A percentile compares a stretch with the other conserved stretches of the same genome.
Conservation (phyloP, 2,329 filamentous ascomycete species). For the Penicillium corylophilum region DNA sequence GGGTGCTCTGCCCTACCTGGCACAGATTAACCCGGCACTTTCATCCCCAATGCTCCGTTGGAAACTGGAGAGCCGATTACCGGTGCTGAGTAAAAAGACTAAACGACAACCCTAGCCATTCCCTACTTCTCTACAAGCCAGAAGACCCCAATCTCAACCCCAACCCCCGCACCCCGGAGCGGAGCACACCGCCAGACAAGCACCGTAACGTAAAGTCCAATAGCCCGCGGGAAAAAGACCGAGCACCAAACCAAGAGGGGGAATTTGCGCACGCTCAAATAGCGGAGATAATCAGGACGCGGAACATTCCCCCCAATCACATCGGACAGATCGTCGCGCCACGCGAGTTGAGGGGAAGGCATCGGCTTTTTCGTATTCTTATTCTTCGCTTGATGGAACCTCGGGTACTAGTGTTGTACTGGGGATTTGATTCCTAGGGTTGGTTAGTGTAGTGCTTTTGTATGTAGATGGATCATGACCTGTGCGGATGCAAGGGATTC, state of each 20-base stretch:
- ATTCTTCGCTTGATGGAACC: constrained; percentile 12
- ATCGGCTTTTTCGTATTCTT: constrained; percentile 11
- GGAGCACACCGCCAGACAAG: background rate
- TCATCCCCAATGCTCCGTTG: constrained; percentile 42
- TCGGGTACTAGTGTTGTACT: constrained; percentile 7
- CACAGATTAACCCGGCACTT: constrained; percentile 66
- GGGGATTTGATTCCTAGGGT: background rate
- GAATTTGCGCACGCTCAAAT: background rate
- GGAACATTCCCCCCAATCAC: constrained; percentile 9
- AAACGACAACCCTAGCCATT: too few species aligned
- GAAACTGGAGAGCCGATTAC: too few species aligned
- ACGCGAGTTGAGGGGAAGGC: constrained; percentile 11
- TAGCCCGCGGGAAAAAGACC: background rate
- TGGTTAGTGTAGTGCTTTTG: background rate
- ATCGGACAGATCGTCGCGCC: constrained; percentile 18
- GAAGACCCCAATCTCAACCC: background rate
- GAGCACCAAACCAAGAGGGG: background rate
- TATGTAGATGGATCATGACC: background rate
- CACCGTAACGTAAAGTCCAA: background rate
- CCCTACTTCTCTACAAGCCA: constrained; percentile 63
- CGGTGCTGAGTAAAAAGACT: too few species aligned
- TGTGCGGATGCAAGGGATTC: constrained; percentile 15
- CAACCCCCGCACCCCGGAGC: background rate
- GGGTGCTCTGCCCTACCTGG: constrained; percentile 43
- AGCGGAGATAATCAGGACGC: background rate